Conservation (phyloP, 2,329 filamentous ascomycete genomes). For the Phialophora macrospora region DNA sequence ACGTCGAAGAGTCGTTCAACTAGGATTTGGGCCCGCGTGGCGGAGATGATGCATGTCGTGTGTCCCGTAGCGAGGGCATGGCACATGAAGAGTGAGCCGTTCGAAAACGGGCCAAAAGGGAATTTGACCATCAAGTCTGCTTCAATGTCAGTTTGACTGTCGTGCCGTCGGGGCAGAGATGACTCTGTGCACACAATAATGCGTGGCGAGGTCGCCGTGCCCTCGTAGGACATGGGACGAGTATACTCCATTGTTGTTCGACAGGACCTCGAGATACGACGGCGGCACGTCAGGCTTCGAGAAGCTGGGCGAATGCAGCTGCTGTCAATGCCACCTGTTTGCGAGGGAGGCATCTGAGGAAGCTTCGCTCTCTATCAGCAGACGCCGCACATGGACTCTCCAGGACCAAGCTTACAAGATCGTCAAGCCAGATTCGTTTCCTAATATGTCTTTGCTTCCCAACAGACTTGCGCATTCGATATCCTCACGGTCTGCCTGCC, state of each 20-base stretch:
- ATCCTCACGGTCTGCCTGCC: conserved; percentile 5
- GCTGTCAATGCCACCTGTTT: conserved; percentile 1
- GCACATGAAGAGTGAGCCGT: conserved; percentile 15
- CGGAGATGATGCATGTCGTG: conserved; percentile 8
- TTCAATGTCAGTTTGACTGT: neutral
- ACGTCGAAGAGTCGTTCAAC: conserved; percentile 8
- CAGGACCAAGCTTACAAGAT: neutral
- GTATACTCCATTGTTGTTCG: conserved; percentile 19
- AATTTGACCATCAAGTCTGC: conserved; percentile 19
- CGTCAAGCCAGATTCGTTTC: neutral
- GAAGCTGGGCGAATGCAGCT: conserved; percentile 13
- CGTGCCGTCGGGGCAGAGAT: neutral
- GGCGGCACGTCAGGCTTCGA: conserved; percentile 11
- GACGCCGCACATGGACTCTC: no score
- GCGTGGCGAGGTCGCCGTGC: no score
- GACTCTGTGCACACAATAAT: neutral
- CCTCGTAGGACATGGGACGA: conserved; percentile 1
- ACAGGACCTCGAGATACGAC: conserved; percentile 16
- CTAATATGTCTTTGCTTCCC: neutral
- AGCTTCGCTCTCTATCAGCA: conserved; percentile 2
- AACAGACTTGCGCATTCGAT: neutral
- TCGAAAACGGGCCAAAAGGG: conserved; percentile 18
- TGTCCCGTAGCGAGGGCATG: neutral
- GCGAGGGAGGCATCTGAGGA: conserved; percentile 6
- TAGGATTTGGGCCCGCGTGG: conserved; percentile 7